Conservation (phyloP, 164 flowering plant species). For the Buxus sempervirens region DNA sequence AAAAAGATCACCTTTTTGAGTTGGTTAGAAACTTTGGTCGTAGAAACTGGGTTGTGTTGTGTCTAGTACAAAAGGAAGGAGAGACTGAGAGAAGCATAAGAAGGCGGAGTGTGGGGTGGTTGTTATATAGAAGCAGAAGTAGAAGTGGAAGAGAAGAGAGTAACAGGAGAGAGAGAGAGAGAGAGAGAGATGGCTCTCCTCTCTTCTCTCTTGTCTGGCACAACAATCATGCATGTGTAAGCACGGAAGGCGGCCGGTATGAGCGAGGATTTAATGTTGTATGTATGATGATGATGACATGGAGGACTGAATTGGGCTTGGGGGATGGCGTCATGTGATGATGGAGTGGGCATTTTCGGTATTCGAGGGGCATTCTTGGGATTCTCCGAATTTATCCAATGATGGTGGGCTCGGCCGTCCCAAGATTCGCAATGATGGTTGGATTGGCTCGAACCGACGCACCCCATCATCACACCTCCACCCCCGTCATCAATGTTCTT, state of each 20-base stretch:
- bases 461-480: conserved; percentile 49
- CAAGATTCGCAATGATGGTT: conserved; percentile 93
- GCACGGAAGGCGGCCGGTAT: conserved; percentile 67
- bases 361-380: conserved; percentile 18
- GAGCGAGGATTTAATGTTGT: conserved; percentile 47
- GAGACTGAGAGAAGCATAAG: conserved; percentile 11
- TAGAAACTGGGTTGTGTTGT: conserved; percentile 19
- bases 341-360: conserved; percentile 26
- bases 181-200: too few species aligned
- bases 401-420: conserved; percentile 71
- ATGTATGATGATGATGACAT: not conserved
- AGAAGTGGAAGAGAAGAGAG: conserved; percentile 7
- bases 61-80: conserved; percentile 12
- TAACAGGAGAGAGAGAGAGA: conserved; percentile 34
- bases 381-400: conserved; percentile 23
- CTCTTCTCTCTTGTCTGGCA: conserved; percentile 35
- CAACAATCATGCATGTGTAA: conserved; percentile 89
- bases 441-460: conserved; percentile 59
- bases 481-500: conserved; percentile 40
- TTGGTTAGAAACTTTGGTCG: conserved; percentile 29
- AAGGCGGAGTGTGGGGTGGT: not conserved
- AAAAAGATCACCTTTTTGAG: conserved; percentile 51
- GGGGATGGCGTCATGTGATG: conserved; percentile 62
- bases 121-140: conserved; percentile 14
- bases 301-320: not conserved